Percentiles rank a stretch among this genome's conserved stretches.
These are phyloP conservation scores for Pyrenopolyporus hunteri DNA, from an alignment of 495 filamentous ascomycete species.

Conservation along the genomic window DNA sequence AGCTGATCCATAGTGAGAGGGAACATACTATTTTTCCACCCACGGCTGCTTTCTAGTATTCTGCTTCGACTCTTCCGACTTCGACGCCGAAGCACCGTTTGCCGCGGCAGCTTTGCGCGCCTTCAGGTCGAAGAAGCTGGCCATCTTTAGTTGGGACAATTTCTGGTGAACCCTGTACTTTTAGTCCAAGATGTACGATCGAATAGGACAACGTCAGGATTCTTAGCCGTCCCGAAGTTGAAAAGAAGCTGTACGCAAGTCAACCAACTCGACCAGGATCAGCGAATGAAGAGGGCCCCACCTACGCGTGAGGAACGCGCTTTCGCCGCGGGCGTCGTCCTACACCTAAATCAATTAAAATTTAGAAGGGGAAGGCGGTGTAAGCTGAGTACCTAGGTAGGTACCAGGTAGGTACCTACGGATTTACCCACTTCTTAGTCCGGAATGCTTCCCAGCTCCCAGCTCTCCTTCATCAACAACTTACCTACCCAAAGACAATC, in stretches of 20 bases:
- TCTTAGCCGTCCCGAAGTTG: neutral
- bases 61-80: conserved; percentile 61
- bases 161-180: too few species aligned
- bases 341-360: too few species aligned
- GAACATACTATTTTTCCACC: conserved; percentile 97
- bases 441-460: too few species aligned
- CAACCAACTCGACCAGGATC: neutral
- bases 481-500: too few species aligned
- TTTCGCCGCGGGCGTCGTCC: conserved; percentile 10
- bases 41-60: conserved; percentile 79
- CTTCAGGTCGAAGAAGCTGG: conserved; percentile 94
- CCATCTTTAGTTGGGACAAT: conserved; percentile 53
- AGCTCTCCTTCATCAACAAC: too few species aligned
- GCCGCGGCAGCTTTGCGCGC: conserved; percentile 84
- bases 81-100: conserved; percentile 56
- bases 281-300: neutral
- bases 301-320: conserved; percentile 36
- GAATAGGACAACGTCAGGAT: neutral
- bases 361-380: conserved; percentile 23
- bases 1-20: neutral
- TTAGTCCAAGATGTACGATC: neutral
- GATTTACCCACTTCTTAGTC: neutral
- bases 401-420: neutral
- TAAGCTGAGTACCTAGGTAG: neutral
- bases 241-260: conserved; percentile 1